Percentiles rank a stretch among this genome's conserved stretches.
Evolutionary conservation across 202 grass and related monocot genomes (phyloP).

Genomic region (Miscanthus sacchariflorus): DNA sequence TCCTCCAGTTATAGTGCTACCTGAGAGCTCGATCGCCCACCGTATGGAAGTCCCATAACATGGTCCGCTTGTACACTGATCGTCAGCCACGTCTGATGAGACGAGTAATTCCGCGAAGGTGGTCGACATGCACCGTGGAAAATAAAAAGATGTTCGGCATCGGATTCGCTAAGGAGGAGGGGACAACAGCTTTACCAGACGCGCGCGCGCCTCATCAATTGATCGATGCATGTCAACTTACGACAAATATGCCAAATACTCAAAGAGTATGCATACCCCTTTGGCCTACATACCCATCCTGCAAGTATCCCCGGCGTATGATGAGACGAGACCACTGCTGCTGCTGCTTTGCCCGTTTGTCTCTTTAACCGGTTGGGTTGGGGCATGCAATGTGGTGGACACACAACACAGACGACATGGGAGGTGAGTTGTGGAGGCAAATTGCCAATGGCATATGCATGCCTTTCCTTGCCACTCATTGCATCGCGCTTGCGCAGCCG

Average conservation of each 20-base stretch:
- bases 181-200: not conserved
- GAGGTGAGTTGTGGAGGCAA: not conserved
- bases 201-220: conserved; percentile 24
- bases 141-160: not conserved
- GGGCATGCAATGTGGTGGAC: not conserved
- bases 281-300: conserved; percentile 44
- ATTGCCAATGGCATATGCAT: not conserved
- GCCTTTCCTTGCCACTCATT: conserved; percentile 43
- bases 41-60: not conserved
- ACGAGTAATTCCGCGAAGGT: not conserved
- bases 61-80: not conserved
- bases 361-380: not conserved
- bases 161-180: conserved; percentile 25
- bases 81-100: not conserved
- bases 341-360: conserved; percentile 18
- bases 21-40: too few relatives aligned
- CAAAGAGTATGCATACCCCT: conserved; percentile 29
- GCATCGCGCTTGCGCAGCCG: not conserved
- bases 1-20: not conserved
- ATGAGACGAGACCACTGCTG: not conserved
- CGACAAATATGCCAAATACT: conserved; percentile 17
- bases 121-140: not conserved
- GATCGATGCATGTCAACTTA: not conserved
- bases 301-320: conserved; percentile 19
- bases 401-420: not conserved